Conservation (phyloP, 345 rosid genomes). For the Aegle marmelos region DNA sequence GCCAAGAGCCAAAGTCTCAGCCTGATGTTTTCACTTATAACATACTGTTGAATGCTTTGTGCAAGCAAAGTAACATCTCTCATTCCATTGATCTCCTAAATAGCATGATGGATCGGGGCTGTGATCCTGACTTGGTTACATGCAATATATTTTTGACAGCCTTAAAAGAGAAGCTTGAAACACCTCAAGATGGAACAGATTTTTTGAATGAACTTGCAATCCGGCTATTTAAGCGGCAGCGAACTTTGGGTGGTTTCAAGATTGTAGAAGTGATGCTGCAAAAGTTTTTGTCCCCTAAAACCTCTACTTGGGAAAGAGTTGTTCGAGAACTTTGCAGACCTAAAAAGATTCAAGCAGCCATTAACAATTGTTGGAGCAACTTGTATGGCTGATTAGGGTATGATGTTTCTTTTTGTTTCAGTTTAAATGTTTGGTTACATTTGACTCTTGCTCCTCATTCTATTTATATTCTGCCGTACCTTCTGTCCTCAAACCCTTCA, state of each 20-base stretch:
- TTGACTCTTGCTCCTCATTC: background rate
- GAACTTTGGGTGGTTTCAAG: constrained; percentile 63
- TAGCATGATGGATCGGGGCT: constrained; percentile 67
- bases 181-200: constrained; percentile 65
- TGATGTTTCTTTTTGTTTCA: background rate
- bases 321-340: constrained; percentile 71
- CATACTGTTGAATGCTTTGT: constrained; percentile 73
- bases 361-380: constrained; percentile 66
- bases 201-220: constrained; percentile 80
- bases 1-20: constrained; percentile 56
- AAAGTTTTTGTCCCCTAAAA: constrained; percentile 58
- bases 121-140: constrained; percentile 77
- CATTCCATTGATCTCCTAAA: constrained; percentile 79
- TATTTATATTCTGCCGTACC: background rate
- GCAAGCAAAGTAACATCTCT: constrained; percentile 52
- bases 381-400: constrained; percentile 38
- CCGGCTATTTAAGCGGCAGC: constrained; percentile 59
- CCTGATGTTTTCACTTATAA: constrained; percentile 91
- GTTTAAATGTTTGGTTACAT: background rate
- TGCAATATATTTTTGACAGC: constrained; percentile 72
- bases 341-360: constrained; percentile 53
- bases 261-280: constrained; percentile 72
- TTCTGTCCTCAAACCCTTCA: background rate
- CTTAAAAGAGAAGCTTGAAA: constrained; percentile 61
- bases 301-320: constrained; percentile 63